These are phyloP conservation scores for Mucuna pruriens DNA, from an alignment of 306 rosid species.

Conservation along the genomic window DNA sequence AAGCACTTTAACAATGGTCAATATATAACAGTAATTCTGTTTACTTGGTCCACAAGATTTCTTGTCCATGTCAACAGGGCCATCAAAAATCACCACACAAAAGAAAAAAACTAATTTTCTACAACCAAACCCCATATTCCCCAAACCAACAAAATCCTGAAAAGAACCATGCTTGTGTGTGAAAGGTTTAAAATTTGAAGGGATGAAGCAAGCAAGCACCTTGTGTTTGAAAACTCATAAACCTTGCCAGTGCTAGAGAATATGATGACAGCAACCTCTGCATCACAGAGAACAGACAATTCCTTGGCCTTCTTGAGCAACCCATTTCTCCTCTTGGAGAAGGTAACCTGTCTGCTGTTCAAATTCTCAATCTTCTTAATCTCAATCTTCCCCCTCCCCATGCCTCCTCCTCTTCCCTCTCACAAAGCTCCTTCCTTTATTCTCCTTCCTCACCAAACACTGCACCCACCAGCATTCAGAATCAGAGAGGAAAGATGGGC, in stretches of 20 bases:
- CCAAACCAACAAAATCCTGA: background rate
- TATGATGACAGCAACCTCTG: constrained; percentile 70
- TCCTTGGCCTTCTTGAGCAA: constrained; percentile 78
- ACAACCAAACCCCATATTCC: background rate
- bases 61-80: background rate
- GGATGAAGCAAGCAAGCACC: constrained; percentile 39
- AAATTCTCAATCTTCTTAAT: constrained; percentile 77
- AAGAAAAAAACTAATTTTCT: background rate
- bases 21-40: background rate
- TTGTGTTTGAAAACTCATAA: constrained; percentile 64
- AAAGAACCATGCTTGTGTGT: background rate
- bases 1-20: background rate
- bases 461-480: constrained; percentile 17
- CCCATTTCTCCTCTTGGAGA: constrained; percentile 73
- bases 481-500: background rate
- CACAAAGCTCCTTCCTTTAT: background rate
- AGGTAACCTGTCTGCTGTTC: constrained; percentile 80
- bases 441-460: constrained; percentile 17
- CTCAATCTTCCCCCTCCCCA: constrained; percentile 85
- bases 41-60: constrained; percentile 30
- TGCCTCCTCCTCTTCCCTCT: constrained; percentile 29
- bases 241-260: constrained; percentile 80
- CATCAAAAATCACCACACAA: background rate
- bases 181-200: background rate
- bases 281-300: constrained; percentile 77